These are phyloP conservation scores for Colletotrichum somersetense DNA, from an alignment of 2,329 filamentous ascomycete species.

Conservation along the genomic window DNA sequence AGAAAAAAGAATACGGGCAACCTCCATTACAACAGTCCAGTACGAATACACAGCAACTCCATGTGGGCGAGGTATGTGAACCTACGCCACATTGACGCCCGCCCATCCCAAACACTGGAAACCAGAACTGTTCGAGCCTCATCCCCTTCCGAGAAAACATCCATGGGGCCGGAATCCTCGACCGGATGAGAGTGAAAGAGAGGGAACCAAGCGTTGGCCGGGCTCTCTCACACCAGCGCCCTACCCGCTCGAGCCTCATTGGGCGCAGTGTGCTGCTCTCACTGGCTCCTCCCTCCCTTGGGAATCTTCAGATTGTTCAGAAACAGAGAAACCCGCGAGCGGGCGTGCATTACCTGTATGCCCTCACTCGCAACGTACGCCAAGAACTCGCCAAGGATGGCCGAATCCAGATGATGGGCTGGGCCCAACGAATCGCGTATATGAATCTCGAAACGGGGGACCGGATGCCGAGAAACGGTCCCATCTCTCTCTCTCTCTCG, in stretches of 20 bases:
- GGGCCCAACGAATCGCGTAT: constrained; percentile 1
- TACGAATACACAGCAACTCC: background rate
- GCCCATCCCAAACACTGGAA: constrained; percentile 34
- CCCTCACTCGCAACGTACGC: constrained; percentile 37
- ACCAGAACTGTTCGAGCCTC: constrained; percentile 34
- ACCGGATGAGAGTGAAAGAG: background rate
- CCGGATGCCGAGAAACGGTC: constrained; percentile 13
- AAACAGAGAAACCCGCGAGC: constrained; percentile 16
- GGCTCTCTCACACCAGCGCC: background rate
- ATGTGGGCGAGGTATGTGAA: constrained; percentile 7
- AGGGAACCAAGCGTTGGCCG: background rate
- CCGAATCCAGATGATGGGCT: constrained; percentile 38
- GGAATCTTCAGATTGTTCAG: background rate
- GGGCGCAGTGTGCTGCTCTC: too few species aligned
- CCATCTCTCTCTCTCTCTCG: background rate
- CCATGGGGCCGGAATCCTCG: background rate
- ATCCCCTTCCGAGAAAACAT: constrained; percentile 2
- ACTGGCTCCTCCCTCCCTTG: background rate
- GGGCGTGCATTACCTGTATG: background rate
- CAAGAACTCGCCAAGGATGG: constrained; percentile 35
- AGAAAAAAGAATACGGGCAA: background rate
- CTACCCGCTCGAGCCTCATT: constrained; percentile 5
- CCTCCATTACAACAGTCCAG: background rate
- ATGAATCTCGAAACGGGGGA: constrained; percentile 34
- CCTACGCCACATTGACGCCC: constrained; percentile 37